phyloP scores from a whole-genome alignment of 129 eudicot species.

The Tagetes erecta region DNA sequence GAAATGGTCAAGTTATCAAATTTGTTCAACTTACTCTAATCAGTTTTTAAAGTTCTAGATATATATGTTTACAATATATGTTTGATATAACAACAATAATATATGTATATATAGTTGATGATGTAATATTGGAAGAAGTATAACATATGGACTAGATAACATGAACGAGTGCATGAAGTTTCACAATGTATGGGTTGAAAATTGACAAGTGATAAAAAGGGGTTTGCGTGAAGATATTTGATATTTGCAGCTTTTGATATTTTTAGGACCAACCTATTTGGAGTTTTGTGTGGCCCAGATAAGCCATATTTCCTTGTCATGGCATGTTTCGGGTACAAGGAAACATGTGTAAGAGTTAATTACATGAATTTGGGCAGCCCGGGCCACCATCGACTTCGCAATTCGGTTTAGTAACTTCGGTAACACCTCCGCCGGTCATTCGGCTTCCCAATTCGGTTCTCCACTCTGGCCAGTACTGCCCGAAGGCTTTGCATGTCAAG shows the following conservation, averaged over 20 bases:
- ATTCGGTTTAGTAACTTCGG: too few species aligned
- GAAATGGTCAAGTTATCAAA: background rate
- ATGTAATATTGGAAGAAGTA: background rate
- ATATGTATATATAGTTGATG: background rate
- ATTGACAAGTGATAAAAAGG: slow-evolving; percentile 3
- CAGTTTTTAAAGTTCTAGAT: too few species aligned
- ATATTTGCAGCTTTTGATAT: slow-evolving; percentile 12
- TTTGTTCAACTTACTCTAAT: background rate
- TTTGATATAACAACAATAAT: too few species aligned
- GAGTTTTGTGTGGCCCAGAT: slow-evolving; percentile 12
- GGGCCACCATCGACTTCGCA: too few species aligned
- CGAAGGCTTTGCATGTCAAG: too few species aligned
- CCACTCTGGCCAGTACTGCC: too few species aligned
- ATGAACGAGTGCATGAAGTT: background rate
- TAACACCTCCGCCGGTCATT: too few species aligned
- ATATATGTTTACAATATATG: too few species aligned
- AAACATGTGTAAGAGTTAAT: too few species aligned
- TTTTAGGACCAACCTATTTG: background rate
- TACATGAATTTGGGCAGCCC: too few species aligned
- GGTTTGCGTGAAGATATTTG: background rate
- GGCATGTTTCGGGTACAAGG: background rate
- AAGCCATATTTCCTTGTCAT: background rate
- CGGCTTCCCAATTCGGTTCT: too few species aligned
- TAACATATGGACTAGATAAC: background rate
- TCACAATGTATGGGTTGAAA: slow-evolving; percentile 7